Conservation (phyloP, 805 yeast genomes). For the Saturnispora besseyi region DNA sequence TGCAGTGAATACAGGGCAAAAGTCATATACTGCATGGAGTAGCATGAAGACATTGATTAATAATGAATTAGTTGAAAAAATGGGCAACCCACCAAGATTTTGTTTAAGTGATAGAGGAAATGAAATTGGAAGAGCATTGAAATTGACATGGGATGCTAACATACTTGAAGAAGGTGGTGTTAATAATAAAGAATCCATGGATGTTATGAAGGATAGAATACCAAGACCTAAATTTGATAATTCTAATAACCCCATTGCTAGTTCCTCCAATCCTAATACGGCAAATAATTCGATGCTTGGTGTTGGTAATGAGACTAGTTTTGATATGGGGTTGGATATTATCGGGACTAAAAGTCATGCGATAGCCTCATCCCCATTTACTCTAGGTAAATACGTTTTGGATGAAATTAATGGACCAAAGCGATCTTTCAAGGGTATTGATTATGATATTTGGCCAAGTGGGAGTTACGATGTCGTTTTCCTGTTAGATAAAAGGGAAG, state of each 20-base stretch:
- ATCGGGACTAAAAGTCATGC: not conserved
- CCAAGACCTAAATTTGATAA: not conserved
- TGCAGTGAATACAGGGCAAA: slow-evolving; percentile 42
- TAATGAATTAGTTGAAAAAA: slow-evolving; percentile 46
- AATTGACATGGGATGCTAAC: slow-evolving; percentile 25
- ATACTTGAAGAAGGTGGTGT: slow-evolving; percentile 21
- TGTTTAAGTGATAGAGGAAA: slow-evolving; percentile 63
- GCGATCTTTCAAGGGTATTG: slow-evolving; percentile 8
- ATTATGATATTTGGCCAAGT: slow-evolving; percentile 51
- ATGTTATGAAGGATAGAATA: not conserved
- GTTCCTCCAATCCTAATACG: slow-evolving; percentile 3
- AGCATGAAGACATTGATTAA: slow-evolving; percentile 54
- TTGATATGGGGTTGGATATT: not conserved
- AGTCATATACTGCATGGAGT: slow-evolving; percentile 61
- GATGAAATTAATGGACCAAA: not conserved
- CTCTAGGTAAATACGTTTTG: not conserved
- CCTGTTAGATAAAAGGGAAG: slow-evolving; percentile 74
- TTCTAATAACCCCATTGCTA: slow-evolving; percentile 4
- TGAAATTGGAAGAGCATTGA: slow-evolving; percentile 49
- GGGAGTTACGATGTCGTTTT: slow-evolving; percentile 52
- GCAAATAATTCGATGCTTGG: slow-evolving; percentile 3
- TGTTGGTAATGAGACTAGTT: not conserved
- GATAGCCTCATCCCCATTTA: not conserved
- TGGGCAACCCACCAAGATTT: slow-evolving; percentile 54
- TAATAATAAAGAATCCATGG: not conserved